These are phyloP conservation scores for Phytophthora crassamura DNA, from an alignment of 352 stramenopile genomes.

Conservation along the genomic window DNA sequence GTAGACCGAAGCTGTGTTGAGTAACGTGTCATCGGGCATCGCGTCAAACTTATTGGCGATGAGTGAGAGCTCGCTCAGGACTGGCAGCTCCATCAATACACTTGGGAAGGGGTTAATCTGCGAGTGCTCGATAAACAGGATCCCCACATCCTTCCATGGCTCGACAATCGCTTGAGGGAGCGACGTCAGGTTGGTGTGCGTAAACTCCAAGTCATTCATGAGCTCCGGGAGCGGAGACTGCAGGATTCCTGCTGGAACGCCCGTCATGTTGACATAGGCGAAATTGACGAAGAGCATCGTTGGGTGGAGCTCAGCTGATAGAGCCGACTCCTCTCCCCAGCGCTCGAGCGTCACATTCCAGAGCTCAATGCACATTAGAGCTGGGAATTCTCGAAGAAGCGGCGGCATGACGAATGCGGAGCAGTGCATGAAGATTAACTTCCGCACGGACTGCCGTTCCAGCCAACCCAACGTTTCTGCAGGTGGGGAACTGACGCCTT, in stretches of 20 bases:
- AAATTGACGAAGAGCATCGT: constrained; percentile 46
- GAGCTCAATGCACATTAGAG: constrained; percentile 58
- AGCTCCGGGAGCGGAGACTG: constrained; percentile 34
- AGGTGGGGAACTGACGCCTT: constrained; percentile 15
- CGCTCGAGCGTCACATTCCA: constrained; percentile 59
- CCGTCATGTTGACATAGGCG: constrained; percentile 50
- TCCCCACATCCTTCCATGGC: constrained; percentile 2
- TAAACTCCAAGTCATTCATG: constrained; percentile 57
- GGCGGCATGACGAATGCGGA: constrained; percentile 40
- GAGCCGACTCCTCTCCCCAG: constrained; percentile 42
- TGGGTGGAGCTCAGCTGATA: constrained; percentile 39
- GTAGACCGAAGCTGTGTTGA: not conserved
- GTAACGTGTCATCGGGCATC: constrained; percentile 20
- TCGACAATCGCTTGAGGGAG: constrained; percentile 34
- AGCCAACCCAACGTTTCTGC: constrained; percentile 11
- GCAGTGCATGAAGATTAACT: constrained; percentile 61
- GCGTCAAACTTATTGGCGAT: constrained; percentile 35
- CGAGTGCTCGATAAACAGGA: constrained; percentile 33
- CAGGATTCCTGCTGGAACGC: constrained; percentile 43
- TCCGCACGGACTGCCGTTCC: constrained; percentile 28
- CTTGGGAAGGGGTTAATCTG: constrained; percentile 32
- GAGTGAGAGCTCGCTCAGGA: constrained; percentile 36
- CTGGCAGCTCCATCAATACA: constrained; percentile 20
- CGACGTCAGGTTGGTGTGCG: constrained; percentile 43
- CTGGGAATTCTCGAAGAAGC: constrained; percentile 37